Evolutionary conservation across 371 early-diverging fungal genomes (phyloP).

Genomic region (Circinella umbellata): DNA sequence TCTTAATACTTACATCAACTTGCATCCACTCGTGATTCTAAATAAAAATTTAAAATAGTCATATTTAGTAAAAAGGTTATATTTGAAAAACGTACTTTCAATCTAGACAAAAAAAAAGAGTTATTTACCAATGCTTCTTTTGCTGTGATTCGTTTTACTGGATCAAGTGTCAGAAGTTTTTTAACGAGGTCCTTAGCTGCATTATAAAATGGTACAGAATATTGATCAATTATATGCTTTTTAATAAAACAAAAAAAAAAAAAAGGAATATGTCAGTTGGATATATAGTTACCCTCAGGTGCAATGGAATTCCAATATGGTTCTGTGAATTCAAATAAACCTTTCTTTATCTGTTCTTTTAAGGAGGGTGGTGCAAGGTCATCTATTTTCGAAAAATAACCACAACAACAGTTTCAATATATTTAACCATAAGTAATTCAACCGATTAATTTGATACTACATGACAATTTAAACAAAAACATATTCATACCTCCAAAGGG

Average conservation of each 20-base stretch:
- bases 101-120: neutral
- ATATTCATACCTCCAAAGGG: slow-evolving; percentile 77
- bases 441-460: no score
- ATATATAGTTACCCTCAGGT: slow-evolving; percentile 50
- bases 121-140: slow-evolving; percentile 35
- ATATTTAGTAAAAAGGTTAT: neutral
- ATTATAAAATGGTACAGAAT: neutral
- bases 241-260: neutral
- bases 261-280: neutral
- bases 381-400: slow-evolving; percentile 12
- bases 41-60: neutral
- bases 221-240: neutral
- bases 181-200: slow-evolving; percentile 66
- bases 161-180: slow-evolving; percentile 58
- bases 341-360: slow-evolving; percentile 75
- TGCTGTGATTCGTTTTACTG: slow-evolving; percentile 46
- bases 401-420: neutral
- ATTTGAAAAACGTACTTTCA: no score
- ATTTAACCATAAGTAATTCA: no score
- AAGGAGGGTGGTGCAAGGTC: slow-evolving; percentile 25
- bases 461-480: no score
- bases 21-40: slow-evolving; percentile 13
- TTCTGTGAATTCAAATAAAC: slow-evolving; percentile 78
- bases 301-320: slow-evolving; percentile 89
- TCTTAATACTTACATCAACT: slow-evolving; percentile 10